These are phyloP conservation scores for sunflower (Helianthus annuus) DNA, from an alignment of 129 eudicot genomes.

Conservation along the genomic window DNA sequence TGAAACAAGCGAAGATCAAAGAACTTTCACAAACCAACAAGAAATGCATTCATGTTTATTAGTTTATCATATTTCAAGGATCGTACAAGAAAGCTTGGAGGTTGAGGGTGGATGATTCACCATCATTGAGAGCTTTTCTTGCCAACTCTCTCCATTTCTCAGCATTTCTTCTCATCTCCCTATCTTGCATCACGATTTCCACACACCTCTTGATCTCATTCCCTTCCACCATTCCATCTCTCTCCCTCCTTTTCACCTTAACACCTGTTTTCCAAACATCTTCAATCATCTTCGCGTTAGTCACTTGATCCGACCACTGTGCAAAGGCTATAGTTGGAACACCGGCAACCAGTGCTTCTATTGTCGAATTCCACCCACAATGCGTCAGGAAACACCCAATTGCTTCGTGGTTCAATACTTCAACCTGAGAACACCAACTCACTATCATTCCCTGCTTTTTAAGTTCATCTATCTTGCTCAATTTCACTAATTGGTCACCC, in stretches of 20 bases:
- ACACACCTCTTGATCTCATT: conserved; percentile 57
- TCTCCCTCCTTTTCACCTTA: conserved; percentile 47
- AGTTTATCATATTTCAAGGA: not conserved
- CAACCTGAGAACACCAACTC: conserved; percentile 53
- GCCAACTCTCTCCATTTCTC: conserved; percentile 51
- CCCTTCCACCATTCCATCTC: conserved; percentile 50
- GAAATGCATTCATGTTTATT: too few relatives aligned
- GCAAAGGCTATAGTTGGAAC: conserved; percentile 71
- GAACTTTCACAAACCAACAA: too few relatives aligned
- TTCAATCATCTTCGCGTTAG: conserved; percentile 54
- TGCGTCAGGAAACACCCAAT: conserved; percentile 67
- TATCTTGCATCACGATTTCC: conserved; percentile 51
- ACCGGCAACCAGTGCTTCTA: conserved; percentile 54
- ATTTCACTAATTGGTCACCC: conserved; percentile 4
- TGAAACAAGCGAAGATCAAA: too few relatives aligned
- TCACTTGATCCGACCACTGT: conserved; percentile 70
- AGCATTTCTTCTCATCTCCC: conserved; percentile 49
- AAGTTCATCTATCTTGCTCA: conserved; percentile 10
- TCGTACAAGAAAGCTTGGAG: conserved; percentile 40
- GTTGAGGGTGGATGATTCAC: conserved; percentile 46
- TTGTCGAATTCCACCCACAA: conserved; percentile 75
- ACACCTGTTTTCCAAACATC: conserved; percentile 63
- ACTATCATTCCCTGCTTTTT: conserved; percentile 44
- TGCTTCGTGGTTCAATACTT: conserved; percentile 47
- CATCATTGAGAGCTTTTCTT: conserved; percentile 48